phyloP scores from a whole-genome alignment of 2,329 filamentous ascomycete species.

The Cercospora nicotianae region DNA sequence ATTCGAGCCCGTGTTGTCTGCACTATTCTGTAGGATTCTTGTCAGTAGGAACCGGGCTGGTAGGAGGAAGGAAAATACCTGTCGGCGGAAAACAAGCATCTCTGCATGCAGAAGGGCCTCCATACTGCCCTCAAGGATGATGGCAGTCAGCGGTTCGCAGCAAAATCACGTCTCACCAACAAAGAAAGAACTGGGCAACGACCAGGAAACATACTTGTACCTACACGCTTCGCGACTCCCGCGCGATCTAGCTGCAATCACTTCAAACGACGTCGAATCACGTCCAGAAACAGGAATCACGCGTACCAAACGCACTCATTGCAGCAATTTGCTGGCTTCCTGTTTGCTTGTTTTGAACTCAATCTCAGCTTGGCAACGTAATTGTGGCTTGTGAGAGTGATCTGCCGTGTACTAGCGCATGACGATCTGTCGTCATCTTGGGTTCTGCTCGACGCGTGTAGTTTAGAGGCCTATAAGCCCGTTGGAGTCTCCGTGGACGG shows the following conservation, averaged over 20 bases:
- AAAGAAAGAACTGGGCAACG: not conserved
- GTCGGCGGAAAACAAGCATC: constrained; percentile 1
- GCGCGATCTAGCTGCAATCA: constrained; percentile 1
- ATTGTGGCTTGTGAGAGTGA: constrained; percentile 1
- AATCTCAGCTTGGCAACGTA: constrained; percentile 1
- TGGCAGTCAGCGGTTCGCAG: not conserved
- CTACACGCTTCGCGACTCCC: not conserved
- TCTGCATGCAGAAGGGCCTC: not conserved
- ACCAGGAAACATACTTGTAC: constrained; percentile 1
- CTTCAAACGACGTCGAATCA: not conserved
- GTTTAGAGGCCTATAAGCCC: not conserved
- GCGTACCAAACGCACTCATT: not conserved
- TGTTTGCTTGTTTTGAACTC: constrained; percentile 2
- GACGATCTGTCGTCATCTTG: not conserved
- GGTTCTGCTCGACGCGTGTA: not conserved
- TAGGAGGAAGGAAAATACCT: not conserved
- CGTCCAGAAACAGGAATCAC: not conserved
- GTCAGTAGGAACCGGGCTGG: not conserved
- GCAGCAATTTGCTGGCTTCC: not conserved
- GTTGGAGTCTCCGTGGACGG: not conserved
- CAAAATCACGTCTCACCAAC: not conserved
- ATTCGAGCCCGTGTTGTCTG: not conserved
- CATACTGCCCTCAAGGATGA: not conserved
- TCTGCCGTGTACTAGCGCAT: not conserved
- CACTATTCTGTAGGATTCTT: not conserved